Percentiles rank a stretch among this genome's conserved stretches.
Conservation (phyloP, 768 basidiomycete species). For the Xerocomellus intermedius region DNA sequence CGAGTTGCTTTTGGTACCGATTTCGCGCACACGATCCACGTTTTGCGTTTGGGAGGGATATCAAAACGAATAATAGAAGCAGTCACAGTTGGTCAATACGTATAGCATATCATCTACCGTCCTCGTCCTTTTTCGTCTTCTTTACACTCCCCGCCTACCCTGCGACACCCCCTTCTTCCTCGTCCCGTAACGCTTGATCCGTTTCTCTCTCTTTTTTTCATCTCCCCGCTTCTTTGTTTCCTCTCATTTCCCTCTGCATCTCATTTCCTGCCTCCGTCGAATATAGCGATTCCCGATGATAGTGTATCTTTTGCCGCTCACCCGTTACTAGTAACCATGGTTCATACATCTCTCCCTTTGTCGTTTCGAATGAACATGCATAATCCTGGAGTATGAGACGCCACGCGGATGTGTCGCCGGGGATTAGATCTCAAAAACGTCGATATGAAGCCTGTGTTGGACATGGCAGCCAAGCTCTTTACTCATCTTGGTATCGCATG, state of each 20-base stretch:
- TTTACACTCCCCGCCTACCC: background rate
- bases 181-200: background rate
- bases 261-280: background rate
- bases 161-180: slow-evolving; percentile 13
- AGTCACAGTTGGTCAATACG: background rate
- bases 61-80: slow-evolving; percentile 3
- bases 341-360: background rate
- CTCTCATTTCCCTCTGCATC: background rate
- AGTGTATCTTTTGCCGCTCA: slow-evolving; percentile 20
- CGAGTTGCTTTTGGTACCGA: slow-evolving; percentile 3
- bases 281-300: slow-evolving; percentile 10
- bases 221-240: background rate
- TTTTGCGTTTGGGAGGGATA: slow-evolving; percentile 11
- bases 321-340: background rate
- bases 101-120: slow-evolving; percentile 19
- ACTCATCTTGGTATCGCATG: background rate
- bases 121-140: background rate
- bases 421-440: background rate
- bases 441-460: background rate
- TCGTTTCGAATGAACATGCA: background rate
- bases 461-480: background rate
- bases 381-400: too few species aligned
- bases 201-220: background rate
- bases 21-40: slow-evolving; percentile 1
- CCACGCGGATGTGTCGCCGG: too few species aligned